Base-by-base conservation (phyloP, 176 grass and related monocot genomes). In the Zoysia japonica region DNA sequence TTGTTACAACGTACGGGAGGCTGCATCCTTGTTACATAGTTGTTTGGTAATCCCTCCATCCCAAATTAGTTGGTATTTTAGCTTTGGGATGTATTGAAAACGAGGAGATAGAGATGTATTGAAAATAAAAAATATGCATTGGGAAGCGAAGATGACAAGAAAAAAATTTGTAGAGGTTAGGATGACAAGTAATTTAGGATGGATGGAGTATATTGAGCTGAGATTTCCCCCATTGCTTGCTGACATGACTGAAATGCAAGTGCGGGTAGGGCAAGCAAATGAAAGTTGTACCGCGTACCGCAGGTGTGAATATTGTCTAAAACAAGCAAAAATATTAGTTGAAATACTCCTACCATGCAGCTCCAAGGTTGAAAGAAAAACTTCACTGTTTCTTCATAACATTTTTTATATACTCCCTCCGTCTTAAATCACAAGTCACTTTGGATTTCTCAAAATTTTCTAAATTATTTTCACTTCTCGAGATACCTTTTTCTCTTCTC, bases 1-100 rank as follows among this genome's bases (percentile, higher is more conserved):
- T 86, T 78, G 61, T 78, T 74, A 68, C 73, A 70, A 64, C 36
- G 72, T 72, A 72, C 76, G 63, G 43, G 42, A 68, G 59, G 19
- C 52, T 66, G 79, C 49, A 19, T 59, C 62, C 36, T 51, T 71
- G 65, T 59, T 80, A 6, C 79, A 66, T 71, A 65, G 47, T 40
- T 77, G 50, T 44, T 78, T 78, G 64, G 60, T 77, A 28, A 0
- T 28, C 28, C 28, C 28, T 28, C 28, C 28, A 28, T 28, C 28
- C 28, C 28, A 28, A 28, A 28, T 28, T 28, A 28, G 28, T 28
- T 28, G 28, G 0, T 28, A 28, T 28, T 28, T 28, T 28, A 28
- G 28, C 28, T 28, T 28, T 28, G 28, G 28, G 28, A 28, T 28
- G 28, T 28, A 28, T 28, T 28, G 28, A 28, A 28, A 28, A 28